Conservation (phyloP, 768 basidiomycete species). For the Russula lepida region DNA sequence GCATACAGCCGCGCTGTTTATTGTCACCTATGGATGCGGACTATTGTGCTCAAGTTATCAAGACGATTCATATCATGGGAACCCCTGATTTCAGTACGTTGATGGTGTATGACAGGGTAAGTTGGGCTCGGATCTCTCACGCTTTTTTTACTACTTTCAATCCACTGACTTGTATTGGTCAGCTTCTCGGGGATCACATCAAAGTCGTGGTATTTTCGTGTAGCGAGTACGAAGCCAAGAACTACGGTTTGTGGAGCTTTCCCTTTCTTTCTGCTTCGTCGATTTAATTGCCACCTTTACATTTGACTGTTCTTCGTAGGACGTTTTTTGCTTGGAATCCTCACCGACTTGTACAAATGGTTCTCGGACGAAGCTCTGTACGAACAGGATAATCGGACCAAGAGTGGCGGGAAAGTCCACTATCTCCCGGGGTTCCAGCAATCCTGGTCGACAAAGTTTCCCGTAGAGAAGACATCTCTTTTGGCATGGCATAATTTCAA, state of each 20-base stretch:
- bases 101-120: conserved; percentile 60
- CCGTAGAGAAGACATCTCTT: conserved; percentile 40
- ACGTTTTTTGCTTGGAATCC: conserved; percentile 75
- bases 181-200: conserved; percentile 82
- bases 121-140: conserved; percentile 29
- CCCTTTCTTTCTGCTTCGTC: neutral
- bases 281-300: neutral
- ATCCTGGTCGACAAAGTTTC: conserved; percentile 39
- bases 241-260: conserved; percentile 57
- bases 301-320: conserved; percentile 37
- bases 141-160: neutral
- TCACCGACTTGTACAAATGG: conserved; percentile 77
- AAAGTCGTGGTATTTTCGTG: conserved; percentile 84
- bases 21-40: conserved; percentile 97
- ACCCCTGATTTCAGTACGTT: conserved; percentile 85
- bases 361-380: conserved; percentile 66
- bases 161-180: neutral
- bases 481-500: conserved; percentile 67
- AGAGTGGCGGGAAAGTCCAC: conserved; percentile 49
- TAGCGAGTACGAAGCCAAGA: conserved; percentile 92
- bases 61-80: conserved; percentile 78
- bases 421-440: conserved; percentile 65
- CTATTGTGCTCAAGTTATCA: conserved; percentile 87
- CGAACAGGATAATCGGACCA: conserved; percentile 59
- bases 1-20: conserved; percentile 84